Conservation (phyloP, 108 stramenopile species). For the Conticribra weissflogii region DNA sequence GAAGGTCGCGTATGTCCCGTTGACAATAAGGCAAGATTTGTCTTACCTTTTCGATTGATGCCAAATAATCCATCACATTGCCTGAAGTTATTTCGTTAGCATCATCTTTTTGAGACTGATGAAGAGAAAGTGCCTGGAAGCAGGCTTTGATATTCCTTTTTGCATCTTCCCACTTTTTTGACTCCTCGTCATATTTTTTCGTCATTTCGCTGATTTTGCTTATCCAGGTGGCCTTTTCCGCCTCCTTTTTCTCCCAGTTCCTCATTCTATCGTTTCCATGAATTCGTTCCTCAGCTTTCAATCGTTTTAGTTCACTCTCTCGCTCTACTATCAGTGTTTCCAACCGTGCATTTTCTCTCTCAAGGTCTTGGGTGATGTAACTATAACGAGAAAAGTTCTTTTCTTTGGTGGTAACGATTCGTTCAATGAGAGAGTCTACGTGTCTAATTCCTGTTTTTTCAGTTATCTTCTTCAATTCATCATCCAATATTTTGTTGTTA, state of each 20-base stretch:
- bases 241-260: neutral
- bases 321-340: neutral
- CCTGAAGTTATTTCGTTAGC: conserved; percentile 8
- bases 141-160: neutral
- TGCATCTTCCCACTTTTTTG: too few relatives aligned
- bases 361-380: conserved; percentile 18
- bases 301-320: conserved; percentile 6
- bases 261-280: neutral
- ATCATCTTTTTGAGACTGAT: neutral
- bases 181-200: too few relatives aligned
- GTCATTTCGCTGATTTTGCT: neutral
- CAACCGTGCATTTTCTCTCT: neutral
- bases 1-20: too few relatives aligned
- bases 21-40: neutral
- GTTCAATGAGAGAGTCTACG: conserved; percentile 11
- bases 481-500: conserved; percentile 20
- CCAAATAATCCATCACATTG: conserved; percentile 21
- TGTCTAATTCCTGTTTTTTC: conserved; percentile 11
- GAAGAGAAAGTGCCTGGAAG: neutral
- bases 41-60: conserved; percentile 17
- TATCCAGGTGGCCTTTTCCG: neutral
- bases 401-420: neutral
- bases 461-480: conserved; percentile 2
- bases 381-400: conserved; percentile 1
- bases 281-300: neutral